Percentiles rank a stretch among this genome's conserved stretches.
Conservation (phyloP, 306 rosid species). For the Vicia sativa region DNA sequence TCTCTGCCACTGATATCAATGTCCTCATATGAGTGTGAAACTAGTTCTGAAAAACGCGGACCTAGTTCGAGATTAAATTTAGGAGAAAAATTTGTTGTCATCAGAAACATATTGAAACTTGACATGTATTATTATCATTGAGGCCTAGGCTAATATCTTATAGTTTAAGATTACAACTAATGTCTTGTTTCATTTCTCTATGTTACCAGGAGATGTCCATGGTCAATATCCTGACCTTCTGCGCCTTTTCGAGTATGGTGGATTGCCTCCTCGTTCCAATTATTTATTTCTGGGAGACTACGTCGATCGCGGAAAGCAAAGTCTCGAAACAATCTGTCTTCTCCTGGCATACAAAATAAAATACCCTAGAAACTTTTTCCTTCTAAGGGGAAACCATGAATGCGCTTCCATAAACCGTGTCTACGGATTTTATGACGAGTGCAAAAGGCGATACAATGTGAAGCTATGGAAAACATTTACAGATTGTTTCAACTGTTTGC, state of each 20-base stretch:
- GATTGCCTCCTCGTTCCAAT: conserved; percentile 83
- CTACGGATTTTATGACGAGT: conserved; percentile 91
- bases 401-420: conserved; percentile 90
- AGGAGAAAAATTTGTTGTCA: background rate
- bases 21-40: no score
- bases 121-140: background rate
- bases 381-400: conserved; percentile 92
- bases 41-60: background rate
- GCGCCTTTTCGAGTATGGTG: conserved; percentile 79
- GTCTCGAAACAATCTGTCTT: conserved; percentile 88
- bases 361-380: conserved; percentile 79
- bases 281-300: conserved; percentile 88
- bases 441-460: conserved; percentile 74
- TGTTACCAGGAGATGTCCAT: conserved; percentile 78
- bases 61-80: background rate
- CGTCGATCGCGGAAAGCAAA: conserved; percentile 91
- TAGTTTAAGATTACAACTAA: background rate
- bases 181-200: conserved; percentile 10
- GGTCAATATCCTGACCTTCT: conserved; percentile 91
- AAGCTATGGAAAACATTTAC: conserved; percentile 78
- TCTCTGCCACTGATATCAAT: no score
- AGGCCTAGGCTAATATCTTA: background rate
- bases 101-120: background rate
- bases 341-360: conserved; percentile 88
- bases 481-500: conserved; percentile 88